These are phyloP conservation scores for Sungouiozyma ichnusensis DNA, from an alignment of 805 yeast genomes.

Conservation along the genomic window DNA sequence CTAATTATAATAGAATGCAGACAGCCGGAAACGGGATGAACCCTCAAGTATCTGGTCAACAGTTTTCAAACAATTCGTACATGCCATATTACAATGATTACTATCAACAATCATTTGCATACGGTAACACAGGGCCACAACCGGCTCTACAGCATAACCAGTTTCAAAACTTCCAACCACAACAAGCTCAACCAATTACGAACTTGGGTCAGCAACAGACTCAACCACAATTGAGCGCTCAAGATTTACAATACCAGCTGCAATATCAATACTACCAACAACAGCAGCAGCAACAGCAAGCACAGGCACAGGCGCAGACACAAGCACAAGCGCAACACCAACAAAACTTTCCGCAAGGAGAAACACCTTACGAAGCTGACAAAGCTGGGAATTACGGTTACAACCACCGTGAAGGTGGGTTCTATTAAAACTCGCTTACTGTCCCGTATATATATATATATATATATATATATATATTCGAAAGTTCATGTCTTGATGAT, in stretches of 20 bases:
- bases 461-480: background rate
- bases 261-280: slow-evolving; percentile 25
- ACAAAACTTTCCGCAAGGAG: slow-evolving; percentile 15
- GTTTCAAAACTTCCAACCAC: slow-evolving; percentile 10
- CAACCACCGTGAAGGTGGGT: slow-evolving; percentile 25
- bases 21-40: slow-evolving; percentile 4
- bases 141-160: slow-evolving; percentile 22
- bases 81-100: slow-evolving; percentile 29
- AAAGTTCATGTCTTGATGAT: background rate
- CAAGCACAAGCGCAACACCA: slow-evolving; percentile 20
- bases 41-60: slow-evolving; percentile 2
- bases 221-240: slow-evolving; percentile 12
- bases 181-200: slow-evolving; percentile 11
- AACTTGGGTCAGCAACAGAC: slow-evolving; percentile 8
- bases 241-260: slow-evolving; percentile 13
- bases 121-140: slow-evolving; percentile 20
- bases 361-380: slow-evolving; percentile 13
- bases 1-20: background rate
- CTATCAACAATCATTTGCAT: slow-evolving; percentile 29
- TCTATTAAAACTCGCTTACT: slow-evolving; percentile 16
- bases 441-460: background rate
- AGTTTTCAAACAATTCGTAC: slow-evolving; percentile 10
- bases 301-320: too few species aligned
- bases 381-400: slow-evolving; percentile 26
- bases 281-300: slow-evolving; percentile 22